Percentiles rank a stretch among this genome's conserved stretches.
Conservation (phyloP, 352 stramenopile genomes). For the Phytophthora hibernalis region DNA sequence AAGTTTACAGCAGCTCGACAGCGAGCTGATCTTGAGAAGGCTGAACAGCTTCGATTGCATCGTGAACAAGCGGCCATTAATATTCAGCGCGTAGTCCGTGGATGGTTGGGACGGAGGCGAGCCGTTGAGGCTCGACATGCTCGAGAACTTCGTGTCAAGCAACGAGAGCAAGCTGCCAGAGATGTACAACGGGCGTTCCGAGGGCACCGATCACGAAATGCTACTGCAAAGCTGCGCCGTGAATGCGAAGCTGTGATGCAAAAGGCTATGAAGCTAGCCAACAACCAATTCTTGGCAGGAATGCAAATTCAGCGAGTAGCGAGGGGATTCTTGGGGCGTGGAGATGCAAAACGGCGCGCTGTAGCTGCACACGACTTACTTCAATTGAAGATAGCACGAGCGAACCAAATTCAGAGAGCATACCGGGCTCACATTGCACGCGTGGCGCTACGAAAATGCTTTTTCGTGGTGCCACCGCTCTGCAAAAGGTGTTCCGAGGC, state of each 20-base stretch:
- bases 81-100: conserved; percentile 53
- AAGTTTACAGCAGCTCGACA: conserved; percentile 43
- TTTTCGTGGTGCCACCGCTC: conserved; percentile 42
- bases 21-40: conserved; percentile 44
- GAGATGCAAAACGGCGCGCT: conserved; percentile 19
- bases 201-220: conserved; percentile 36
- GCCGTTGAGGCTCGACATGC: conserved; percentile 27
- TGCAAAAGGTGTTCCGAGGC: conserved; percentile 68
- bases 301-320: conserved; percentile 50
- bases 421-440: conserved; percentile 63
- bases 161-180: conserved; percentile 32
- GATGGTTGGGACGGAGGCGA: conserved; percentile 46
- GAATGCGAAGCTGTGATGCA: conserved; percentile 27
- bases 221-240: conserved; percentile 15
- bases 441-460: conserved; percentile 48
- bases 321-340: conserved; percentile 55
- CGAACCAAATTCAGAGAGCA: conserved; percentile 53
- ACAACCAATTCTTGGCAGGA: conserved; percentile 22
- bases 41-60: conserved; percentile 40
- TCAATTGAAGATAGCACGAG: conserved; percentile 34
- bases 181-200: conserved; percentile 54
- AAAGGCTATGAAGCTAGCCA: conserved; percentile 16
- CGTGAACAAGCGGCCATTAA: conserved; percentile 39
- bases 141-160: conserved; percentile 23
- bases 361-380: conserved; percentile 30